Base-by-base conservation (phyloP, 352 stramenopile genomes). In the Phytophthora tubulina region DNA sequence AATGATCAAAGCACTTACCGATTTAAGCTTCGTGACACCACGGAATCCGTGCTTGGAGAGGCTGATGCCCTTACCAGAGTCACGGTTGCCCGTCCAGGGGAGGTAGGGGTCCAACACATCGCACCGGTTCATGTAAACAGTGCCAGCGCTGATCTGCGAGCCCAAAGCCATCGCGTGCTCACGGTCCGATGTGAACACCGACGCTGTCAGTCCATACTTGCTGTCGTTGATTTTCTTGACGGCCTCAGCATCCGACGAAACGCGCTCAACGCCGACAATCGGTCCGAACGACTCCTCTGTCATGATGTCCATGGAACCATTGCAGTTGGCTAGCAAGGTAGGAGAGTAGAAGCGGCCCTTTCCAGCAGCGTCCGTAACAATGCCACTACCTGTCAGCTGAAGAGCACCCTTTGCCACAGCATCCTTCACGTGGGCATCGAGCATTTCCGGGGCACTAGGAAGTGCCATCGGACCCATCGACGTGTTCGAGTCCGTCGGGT, bases 101-200 rank as follows among this genome's bases (percentile, higher is more conserved):
- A 96, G 69, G 61, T 88, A 89, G 15, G 90, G 88, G 67, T 95
- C 88, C 17, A 96, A 54, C 50, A 85, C 85, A 59, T 96, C 90
- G 72, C 86, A 94, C 38, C 90, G 85, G 77, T 96, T 96, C 86
- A 94, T 92, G 73, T 86, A 96, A 44, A 95, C 80, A 5, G 88
- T 96, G 49, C 89, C 89, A 50, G 80, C 84, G 49, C 86, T 91
- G 21, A 95, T 81, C 59, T 88, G 72, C 30, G 72, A 73, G 14
- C 82, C 86, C 32, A 95, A 45, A 36, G 66, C 53, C 69, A 89
- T 73, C 6, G 86, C 89, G 17, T 80, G 82, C 9, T 88, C 81
- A 46, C 83, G 78, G 64, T 89, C 73, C 14, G 65, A 78, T 6
- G 88, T 88, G 60, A 95, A 97, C 51, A 97, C 78, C 4, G 86